Base-by-base conservation (phyloP, 2,329 filamentous ascomycete genomes). In the Cercospora nicotianae region DNA sequence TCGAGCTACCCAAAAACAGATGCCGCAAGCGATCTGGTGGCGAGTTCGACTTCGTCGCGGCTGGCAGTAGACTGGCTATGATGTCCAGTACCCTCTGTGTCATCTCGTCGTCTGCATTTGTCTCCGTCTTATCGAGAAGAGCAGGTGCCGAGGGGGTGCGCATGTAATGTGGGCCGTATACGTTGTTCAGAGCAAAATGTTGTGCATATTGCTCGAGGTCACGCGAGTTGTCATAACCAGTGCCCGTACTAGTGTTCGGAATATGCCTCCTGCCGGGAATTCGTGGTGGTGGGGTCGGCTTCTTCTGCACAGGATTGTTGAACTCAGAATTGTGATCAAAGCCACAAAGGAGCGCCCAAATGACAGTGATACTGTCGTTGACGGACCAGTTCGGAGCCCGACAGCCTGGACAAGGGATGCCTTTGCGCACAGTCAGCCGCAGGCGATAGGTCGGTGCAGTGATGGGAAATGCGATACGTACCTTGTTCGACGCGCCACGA, bases 301-400 rank as follows among this genome's bases (percentile, higher is more conserved):
- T 51, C 23, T 62, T 64, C 51, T 67, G 69, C 13, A 48, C 45
- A n/a, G 67, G 45, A 61, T 71, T 69, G 59, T 69, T 71, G 64
- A 69, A 60, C 63, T 67, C 67, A 10, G 66, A 67, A 26, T 48
- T 58, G 16, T 51, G 62, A 66, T 82, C 80, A 53, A 78, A 79
- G 16, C 76, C 77, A 59, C 76, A 80, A 7, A 82, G 75, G 1
- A 81, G 63, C 4, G 75, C 68, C 79, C 79, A 82, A 51, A 80
- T 76, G 16, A 78, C 33, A 62, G 78, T 75, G 10, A 79, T 28
- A 7, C 77, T 73, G 23, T 58, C 48, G 16, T 63, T 36, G 31
- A 63, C 31, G 36, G 28, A 16, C 9, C 39, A 30, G 16, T n/a
- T 42, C 23, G 31, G 16, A 26, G 28, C 18, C 12, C 31, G 12